Conservation (phyloP, 2,329 filamentous ascomycete genomes). For the Ascochyta clinopodiicola region DNA sequence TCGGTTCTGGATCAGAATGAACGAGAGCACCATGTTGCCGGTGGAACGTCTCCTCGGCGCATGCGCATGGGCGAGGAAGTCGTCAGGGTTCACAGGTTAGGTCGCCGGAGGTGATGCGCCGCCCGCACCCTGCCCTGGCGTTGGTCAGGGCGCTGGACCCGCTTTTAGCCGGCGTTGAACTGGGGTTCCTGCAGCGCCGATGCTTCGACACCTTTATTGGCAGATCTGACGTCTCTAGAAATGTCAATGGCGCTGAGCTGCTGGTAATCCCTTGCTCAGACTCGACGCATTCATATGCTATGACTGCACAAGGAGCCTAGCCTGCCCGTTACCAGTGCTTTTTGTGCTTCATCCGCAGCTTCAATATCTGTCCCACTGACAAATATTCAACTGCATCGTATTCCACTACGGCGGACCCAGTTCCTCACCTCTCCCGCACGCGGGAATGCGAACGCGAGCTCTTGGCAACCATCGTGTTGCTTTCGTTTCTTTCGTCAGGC, state of each 20-base stretch:
- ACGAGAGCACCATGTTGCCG: constrained; percentile 71
- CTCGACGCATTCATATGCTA: too few relatives aligned
- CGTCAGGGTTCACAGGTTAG: constrained; percentile 8
- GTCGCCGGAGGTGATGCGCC: constrained; percentile 7
- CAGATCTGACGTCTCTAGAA: too few relatives aligned
- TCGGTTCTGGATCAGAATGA: constrained; percentile 88
- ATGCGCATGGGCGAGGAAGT: constrained; percentile 17
- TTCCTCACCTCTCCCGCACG: not conserved
- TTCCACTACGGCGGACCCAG: not conserved
- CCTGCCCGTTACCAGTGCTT: too few relatives aligned
- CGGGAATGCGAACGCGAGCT: not conserved
- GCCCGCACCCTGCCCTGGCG: not conserved
- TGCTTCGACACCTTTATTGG: too few relatives aligned
- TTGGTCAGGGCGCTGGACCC: not conserved
- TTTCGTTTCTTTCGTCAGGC: too few relatives aligned
- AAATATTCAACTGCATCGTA: not conserved
- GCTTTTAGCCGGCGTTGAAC: not conserved
- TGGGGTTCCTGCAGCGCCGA: not conserved
- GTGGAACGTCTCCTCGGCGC: constrained; percentile 16
- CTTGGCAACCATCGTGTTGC: not conserved
- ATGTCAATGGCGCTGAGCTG: too few relatives aligned
- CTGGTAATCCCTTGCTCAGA: too few relatives aligned
- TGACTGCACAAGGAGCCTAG: too few relatives aligned
- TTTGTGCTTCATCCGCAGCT: too few relatives aligned
- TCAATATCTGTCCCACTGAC: too few relatives aligned